Conservation (phyloP, 2,329 filamentous ascomycete species). For the Pezicula rhizophila region DNA sequence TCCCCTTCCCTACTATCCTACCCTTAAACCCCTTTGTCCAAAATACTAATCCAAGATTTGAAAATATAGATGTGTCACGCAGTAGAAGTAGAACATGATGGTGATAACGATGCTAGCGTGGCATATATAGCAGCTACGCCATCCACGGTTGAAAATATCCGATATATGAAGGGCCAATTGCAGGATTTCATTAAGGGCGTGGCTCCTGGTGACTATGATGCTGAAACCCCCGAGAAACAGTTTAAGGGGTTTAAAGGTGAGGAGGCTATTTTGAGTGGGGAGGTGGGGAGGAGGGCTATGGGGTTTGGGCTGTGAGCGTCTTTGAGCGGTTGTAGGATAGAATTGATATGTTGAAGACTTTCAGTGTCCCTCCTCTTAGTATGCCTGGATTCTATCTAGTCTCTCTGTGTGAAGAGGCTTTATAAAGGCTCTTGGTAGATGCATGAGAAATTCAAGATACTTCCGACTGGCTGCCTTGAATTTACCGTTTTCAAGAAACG, state of each 20-base stretch:
- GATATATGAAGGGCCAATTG: conserved; percentile 26
- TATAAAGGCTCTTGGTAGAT: no score
- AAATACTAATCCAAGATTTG: not conserved
- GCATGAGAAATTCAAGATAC: no score
- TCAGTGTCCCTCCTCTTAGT: no score
- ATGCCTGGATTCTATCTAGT: no score
- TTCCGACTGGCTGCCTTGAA: no score
- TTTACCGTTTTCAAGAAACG: no score
- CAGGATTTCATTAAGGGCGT: conserved; percentile 21
- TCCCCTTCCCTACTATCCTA: no score
- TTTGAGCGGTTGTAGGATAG: no score
- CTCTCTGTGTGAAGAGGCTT: no score
- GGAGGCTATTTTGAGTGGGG: conserved; percentile 6
- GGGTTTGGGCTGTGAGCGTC: not conserved
- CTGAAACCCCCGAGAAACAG: not conserved
- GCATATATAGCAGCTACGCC: conserved; percentile 32
- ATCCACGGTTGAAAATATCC: conserved; percentile 25
- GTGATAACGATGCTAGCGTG: conserved; percentile 28
- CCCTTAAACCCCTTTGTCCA: no score
- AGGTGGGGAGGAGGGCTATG: conserved; percentile 4
- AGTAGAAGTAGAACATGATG: conserved; percentile 33
- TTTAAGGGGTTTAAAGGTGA: conserved; percentile 9
- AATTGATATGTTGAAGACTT: no score
- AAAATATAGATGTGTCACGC: conserved; percentile 29
- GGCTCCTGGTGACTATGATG: conserved; percentile 15